A percentile compares a stretch with the other conserved stretches of the same genome.
These are phyloP conservation scores for Sporothrix inflata DNA, from an alignment of 2,329 filamentous ascomycete genomes.

Conservation along the genomic window DNA sequence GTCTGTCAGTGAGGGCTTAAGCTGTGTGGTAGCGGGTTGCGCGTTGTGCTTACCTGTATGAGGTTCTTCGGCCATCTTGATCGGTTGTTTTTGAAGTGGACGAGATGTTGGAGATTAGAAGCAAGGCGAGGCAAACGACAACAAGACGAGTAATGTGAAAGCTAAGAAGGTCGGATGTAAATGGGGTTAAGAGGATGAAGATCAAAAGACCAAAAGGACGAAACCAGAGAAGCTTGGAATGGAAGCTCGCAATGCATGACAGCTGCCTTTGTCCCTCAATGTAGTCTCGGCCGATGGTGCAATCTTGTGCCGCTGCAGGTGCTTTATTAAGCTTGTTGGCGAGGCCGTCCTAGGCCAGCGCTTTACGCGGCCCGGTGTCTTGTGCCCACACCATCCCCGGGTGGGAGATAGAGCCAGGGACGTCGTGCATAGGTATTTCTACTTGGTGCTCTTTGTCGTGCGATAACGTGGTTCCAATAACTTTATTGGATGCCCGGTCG, in stretches of 20 bases:
- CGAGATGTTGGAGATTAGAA: background rate
- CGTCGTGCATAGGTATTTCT: background rate
- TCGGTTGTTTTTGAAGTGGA: background rate
- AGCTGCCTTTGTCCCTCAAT: no score
- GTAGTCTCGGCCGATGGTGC: background rate
- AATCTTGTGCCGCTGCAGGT: background rate
- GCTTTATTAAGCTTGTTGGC: background rate
- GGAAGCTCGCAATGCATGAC: no score
- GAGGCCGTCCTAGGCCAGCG: background rate
- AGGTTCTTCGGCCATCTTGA: constrained; percentile 6
- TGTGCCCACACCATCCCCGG: constrained; percentile 2
- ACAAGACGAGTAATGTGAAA: background rate
- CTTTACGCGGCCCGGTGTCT: background rate
- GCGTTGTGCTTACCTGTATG: constrained; percentile 19
- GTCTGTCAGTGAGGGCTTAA: background rate
- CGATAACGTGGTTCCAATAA: background rate
- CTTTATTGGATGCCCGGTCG: background rate
- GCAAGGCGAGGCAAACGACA: background rate
- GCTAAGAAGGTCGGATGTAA: background rate
- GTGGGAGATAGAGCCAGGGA: background rate
- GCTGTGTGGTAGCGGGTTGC: no score
- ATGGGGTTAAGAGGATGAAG: background rate
- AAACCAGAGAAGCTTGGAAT: background rate
- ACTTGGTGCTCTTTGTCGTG: background rate
- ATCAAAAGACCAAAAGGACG: background rate